Evolutionary conservation across 371 early-diverging fungal species (phyloP), one percentile per base, ranked within the genome.

Genomic region (Gilbertella persicaria): DNA sequence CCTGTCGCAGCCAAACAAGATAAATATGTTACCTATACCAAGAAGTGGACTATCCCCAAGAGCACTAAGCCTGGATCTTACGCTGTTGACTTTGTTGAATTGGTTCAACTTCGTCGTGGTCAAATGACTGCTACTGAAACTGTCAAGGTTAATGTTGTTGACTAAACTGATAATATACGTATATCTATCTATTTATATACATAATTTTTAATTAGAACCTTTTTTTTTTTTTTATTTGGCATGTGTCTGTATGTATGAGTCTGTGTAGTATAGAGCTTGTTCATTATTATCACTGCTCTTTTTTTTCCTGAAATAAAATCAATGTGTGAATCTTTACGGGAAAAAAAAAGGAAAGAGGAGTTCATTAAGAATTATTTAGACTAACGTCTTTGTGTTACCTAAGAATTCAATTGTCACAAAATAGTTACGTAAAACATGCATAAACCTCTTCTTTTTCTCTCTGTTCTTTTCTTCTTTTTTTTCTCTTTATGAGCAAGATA

Each of bases 1-100:
- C 65, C 65, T 46, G 53, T 69, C 29, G 21, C 55, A 29, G 69
- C 69, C 37, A 62, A 62, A 41, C 56, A 61, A 17, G 35, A 46
- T 40, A 64, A 69, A 44, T 64, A 58, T 46, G 61, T 61, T 12
- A 55, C 65, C 17, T 58, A 69, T 45, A 65, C 55, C 43, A 58
- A 56, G 39, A 45, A 42, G 29, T 79, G 79, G 79, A 75, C 66
- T 5, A 64, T 79, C 30, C 79, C 79, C 35, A 71, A 63, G 12
- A 66, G 60, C 23, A 71, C 74, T 30, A 67, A 69, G 45, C 73
- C 76, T 24, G 79, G 79, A 24, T 71, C 74, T 26, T 79, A 79
- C 57, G 79, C 76, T 38, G 53, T 69, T 50, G 59, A 58, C 23
- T 69, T 69, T 21, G 50, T 50, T 36, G 69, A 69, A 24, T 28